Evolutionary conservation across 2,329 filamentous ascomycete genomes (phyloP), one percentile per base, ranked within the genome.

Genomic region (Curvularia verruculosa): DNA sequence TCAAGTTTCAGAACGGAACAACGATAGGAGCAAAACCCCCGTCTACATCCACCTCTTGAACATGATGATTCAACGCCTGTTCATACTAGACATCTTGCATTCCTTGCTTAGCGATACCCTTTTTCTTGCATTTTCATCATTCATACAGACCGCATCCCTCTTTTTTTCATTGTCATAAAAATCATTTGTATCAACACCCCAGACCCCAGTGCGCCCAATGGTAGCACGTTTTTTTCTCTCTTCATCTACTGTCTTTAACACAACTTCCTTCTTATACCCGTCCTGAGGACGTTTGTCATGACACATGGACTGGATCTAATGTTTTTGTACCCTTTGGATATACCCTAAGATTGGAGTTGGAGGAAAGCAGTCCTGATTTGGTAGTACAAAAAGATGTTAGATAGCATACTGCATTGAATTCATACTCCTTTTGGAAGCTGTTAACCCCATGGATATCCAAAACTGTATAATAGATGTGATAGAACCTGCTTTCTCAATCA

Each of bases 1-100:
- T 76, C 31, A 55, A 64, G 29, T 73, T 75, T 52, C 52, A 56
- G 23, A 76, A 76, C 43, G 74, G 74, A 31, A 76, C 74, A 6
- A 70, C 64, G 7, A 63, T 76, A 31, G 52, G 39, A 7, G 31
- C 46, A 23, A 49, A 49, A 49, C 34, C 63, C 36, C 63, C 65
- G 15, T 54, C 56, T 4, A 45, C 60, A 12, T 34, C 34, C 48
- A 40, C 46, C 10, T 52, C 28, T 19, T 58, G 48, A 56, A 52
- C 28, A 43, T 28, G 36, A 13, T 36, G 19, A 40, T 46, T 31
- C 23, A 31, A 39, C 23, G 23, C 53, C 21, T 37, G 31, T 18
- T 45, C 39, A 24, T 37, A 18, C 19, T 43, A 31, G 28, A 46
- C 31, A 45, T 28, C 40, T 50, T 45, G 26, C 28, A 50, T 52